Base-by-base conservation (phyloP, 176 grass and related monocot species). In the Eremochloa ophiuroides region DNA sequence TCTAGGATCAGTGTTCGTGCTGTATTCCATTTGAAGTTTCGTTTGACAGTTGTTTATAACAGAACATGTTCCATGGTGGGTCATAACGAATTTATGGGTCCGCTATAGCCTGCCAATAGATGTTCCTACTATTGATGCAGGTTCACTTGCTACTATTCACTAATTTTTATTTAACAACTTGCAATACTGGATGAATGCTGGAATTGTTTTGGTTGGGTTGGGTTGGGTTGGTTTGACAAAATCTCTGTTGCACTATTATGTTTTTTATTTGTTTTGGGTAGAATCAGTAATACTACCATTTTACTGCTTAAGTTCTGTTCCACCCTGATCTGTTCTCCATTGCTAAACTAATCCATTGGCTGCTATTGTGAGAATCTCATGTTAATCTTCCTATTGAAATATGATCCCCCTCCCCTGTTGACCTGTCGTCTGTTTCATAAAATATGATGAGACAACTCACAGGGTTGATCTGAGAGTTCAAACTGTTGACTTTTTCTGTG, bases 31-130 rank as follows among this genome's bases (percentile, higher is more conserved):
- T 43, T 33, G 9, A 6, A 4, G 28, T 71, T 85, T 76, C 22
- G 40, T 76, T 85, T 62, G 60, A 63, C 28, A 66, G 29, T 61
- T 85, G n/a, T 85, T 85, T 66, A 82, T 39, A 47, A 16, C 18
- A 77, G 83, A 66, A 85, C 58, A 82, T 89, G 77, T 85, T 82
- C 83, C 46, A 59, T 41, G 23, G 58, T 4, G 10, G 78, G 82
- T 82, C 66, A 66, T 66, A 66, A 73, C 58, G 35, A 77, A 66
- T 38, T 47, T 66, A 72, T 70, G 72, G 78, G 46, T 14, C 55
- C 29, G 13, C 42, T 62, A 64, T 82, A 44, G 83, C 56, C 30
- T 55, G 78, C 43, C 35, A 64, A 58, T 65, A 33, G 22, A 72
- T 69, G 38, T 44, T 44, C 71, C n/a, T 18, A 10, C 28, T 66